These are phyloP conservation scores for Plasmodium coatneyi DNA, from an alignment of 169 alveolate genomes.

Conservation along the genomic window DNA sequence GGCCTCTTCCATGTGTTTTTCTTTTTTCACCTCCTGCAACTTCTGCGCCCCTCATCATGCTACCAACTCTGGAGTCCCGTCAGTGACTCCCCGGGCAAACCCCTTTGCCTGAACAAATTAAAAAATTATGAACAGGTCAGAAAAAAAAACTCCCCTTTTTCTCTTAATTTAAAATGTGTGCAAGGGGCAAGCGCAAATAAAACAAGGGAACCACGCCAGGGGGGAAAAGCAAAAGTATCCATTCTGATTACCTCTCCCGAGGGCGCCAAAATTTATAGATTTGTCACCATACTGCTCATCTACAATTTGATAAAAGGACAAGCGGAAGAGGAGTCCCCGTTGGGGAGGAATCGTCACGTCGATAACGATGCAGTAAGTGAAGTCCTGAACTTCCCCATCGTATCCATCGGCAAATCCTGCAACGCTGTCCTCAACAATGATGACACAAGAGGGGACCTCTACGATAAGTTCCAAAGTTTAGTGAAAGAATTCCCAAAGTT, in stretches of 20 bases:
- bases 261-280: conserved; percentile 57
- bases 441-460: neutral
- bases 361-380: neutral
- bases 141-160: neutral
- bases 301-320: neutral
- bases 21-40: neutral
- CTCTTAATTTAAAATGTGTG: neutral
- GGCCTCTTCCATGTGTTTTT: neutral
- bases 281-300: conserved; percentile 21
- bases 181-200: neutral
- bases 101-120: neutral
- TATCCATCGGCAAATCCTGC: conserved; percentile 46
- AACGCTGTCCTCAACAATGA: conserved; percentile 13
- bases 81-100: neutral
- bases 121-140: conserved; percentile 4
- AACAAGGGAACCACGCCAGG: neutral
- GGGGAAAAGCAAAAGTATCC: neutral
- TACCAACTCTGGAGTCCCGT: neutral
- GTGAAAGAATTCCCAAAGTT: neutral
- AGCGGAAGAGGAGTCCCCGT: neutral
- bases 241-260: conserved; percentile 65
- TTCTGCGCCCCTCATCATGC: neutral
- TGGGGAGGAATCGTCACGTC: neutral
- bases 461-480: neutral
- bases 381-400: conserved; percentile 17